Evolutionary conservation across 345 rosid species (phyloP).

Genomic region (Moringa oleifera): DNA sequence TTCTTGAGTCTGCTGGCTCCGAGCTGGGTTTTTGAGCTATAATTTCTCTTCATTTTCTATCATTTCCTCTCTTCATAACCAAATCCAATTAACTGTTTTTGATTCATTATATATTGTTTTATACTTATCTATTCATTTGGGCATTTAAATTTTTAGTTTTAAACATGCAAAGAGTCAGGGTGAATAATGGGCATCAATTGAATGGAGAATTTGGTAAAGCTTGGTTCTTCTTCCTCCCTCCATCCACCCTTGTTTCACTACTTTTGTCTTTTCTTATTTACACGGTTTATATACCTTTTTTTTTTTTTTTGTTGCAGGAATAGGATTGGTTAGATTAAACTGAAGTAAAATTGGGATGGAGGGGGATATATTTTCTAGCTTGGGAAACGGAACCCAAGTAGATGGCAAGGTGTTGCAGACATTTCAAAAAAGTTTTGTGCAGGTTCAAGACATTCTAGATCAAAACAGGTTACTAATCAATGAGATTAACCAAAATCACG

Average conservation of each 20-base stretch:
- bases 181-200: not conserved
- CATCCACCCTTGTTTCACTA: not conserved
- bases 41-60: not conserved
- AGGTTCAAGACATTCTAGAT: constrained; percentile 77
- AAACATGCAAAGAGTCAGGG: not conserved
- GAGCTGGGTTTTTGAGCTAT: not conserved
- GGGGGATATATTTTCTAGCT: constrained; percentile 60
- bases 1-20: too few species aligned
- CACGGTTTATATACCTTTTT: too few species aligned
- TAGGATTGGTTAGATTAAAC: not conserved
- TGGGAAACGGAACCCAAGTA: constrained; percentile 47
- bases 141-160: not conserved
- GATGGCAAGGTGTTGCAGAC: constrained; percentile 61
- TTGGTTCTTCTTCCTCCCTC: not conserved
- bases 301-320: not conserved
- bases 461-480: constrained; percentile 78
- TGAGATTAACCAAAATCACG: constrained; percentile 83
- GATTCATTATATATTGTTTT: too few species aligned
- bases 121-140: too few species aligned
- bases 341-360: constrained; percentile 41
- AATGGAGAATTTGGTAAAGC: not conserved
- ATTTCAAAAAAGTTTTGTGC: constrained; percentile 73
- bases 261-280: too few species aligned
- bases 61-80: too few species aligned
- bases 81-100: too few species aligned